phyloP scores from a whole-genome alignment of 1,284 basidiomycete genomes.

The Ustilago shanxiensis region DNA sequence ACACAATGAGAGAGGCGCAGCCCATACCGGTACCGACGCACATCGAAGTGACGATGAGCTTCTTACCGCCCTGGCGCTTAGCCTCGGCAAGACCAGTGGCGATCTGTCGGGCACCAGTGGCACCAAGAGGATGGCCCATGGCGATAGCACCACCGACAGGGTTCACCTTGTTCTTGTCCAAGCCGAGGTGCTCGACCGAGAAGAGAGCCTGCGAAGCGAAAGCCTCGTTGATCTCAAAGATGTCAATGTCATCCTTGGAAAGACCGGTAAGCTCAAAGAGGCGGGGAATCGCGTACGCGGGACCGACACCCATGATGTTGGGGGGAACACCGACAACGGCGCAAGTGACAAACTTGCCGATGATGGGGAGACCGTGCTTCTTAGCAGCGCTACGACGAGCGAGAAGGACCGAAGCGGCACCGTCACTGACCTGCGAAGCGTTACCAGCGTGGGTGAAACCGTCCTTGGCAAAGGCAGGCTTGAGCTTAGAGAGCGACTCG shows the following conservation, averaged over 20 bases:
- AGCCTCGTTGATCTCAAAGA: slow-evolving; percentile 70
- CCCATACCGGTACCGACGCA: slow-evolving; percentile 89
- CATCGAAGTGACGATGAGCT: slow-evolving; percentile 79
- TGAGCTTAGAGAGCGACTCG: slow-evolving; percentile 88
- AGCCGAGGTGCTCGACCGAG: slow-evolving; percentile 74
- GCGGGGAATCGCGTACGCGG: slow-evolving; percentile 68
- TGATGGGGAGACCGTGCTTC: slow-evolving; percentile 87
- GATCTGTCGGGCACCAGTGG: slow-evolving; percentile 84
- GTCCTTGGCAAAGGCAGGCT: slow-evolving; percentile 89
- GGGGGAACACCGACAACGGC: slow-evolving; percentile 76
- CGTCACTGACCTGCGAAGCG: slow-evolving; percentile 96
- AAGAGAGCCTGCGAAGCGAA: slow-evolving; percentile 72
- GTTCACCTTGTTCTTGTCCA: slow-evolving; percentile 72
- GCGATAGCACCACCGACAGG: slow-evolving; percentile 73
- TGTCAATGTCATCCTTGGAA: slow-evolving; percentile 64
- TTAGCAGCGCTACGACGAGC: slow-evolving; percentile 87
- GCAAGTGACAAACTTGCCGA: slow-evolving; percentile 90
- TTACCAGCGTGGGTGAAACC: slow-evolving; percentile 93
- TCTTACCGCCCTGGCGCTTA: slow-evolving; percentile 76
- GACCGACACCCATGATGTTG: slow-evolving; percentile 70
- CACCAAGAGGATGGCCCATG: slow-evolving; percentile 71
- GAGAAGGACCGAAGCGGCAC: slow-evolving; percentile 93
- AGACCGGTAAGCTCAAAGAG: slow-evolving; percentile 65
- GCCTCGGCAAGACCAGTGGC: slow-evolving; percentile 86
- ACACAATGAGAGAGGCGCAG: slow-evolving; percentile 84